Evolutionary conservation across 306 rosid genomes (phyloP), one percentile per base, ranked within the genome.

Genomic region (Alnus glutinosa): DNA sequence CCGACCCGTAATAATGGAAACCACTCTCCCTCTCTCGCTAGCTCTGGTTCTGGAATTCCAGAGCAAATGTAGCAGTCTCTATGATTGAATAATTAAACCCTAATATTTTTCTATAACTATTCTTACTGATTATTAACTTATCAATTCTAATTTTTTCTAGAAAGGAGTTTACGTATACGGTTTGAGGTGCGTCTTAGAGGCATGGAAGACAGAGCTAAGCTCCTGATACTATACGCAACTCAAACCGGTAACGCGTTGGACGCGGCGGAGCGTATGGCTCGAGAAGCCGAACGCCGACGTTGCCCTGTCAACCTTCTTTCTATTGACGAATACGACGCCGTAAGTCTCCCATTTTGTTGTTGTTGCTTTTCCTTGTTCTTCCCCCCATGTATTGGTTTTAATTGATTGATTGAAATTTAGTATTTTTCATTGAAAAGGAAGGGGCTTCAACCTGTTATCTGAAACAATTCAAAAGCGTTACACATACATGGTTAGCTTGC

Each of bases 221-320:
- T 91, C 16, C 61, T 89, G 34, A 85, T 92, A n/a, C 90, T 92
- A 1, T 91, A 89, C 76, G 97, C 91, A 16, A 89, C 95, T 55
- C 86, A 94, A 79, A 94, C 97, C 3, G 93, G 97, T 30, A 94
- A 94, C 76, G 95, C 98, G 48, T 79, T 91, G 87, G 98, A 92
- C 75, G 97, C 89, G 7, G 95, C 98, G 4, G 98, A 94, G 79
- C 89, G 89, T 82, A 68, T 88, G 58, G 89, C 85, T 73, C 97
- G 98, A 14, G 93, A 90, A 81, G 98, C 97, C 5, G 91, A 91
- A 76, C 91, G 91, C 82, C 78, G 97, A 87, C 86, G 70, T 73
- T 91, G 92, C 85, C 70, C 86, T 37, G 71, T 81, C 73, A 81
- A 30, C 61, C 88, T 89, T 70, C 81, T 83, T 36, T 92, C 98